Evolutionary conservation across 495 filamentous ascomycete genomes (phyloP).

Genomic region (Penicillium roqueforti): DNA sequence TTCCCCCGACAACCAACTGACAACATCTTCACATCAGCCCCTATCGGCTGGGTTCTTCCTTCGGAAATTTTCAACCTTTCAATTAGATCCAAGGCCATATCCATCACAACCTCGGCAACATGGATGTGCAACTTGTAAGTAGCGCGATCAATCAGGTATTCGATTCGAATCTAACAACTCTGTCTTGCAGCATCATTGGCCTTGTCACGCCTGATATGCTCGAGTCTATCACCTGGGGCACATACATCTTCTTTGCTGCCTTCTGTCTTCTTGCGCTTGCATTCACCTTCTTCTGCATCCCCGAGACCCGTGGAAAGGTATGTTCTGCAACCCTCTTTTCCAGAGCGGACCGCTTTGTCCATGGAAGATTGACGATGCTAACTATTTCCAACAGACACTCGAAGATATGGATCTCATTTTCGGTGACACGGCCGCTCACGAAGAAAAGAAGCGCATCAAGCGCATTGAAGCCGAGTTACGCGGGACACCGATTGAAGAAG

Average conservation of each 20-base stretch:
- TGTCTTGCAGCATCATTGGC: conserved; percentile 53
- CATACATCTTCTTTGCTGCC: conserved; percentile 74
- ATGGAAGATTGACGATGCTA: not conserved
- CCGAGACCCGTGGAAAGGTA: conserved; percentile 56
- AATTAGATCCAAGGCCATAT: conserved; percentile 37
- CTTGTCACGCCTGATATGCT: conserved; percentile 78
- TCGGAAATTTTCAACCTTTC: conserved; percentile 42
- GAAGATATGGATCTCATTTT: conserved; percentile 71
- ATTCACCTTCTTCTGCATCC: conserved; percentile 57
- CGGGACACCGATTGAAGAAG: conserved; percentile 28
- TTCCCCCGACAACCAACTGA: not conserved
- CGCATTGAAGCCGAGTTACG: conserved; percentile 67
- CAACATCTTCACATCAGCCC: conserved; percentile 17
- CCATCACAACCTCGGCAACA: conserved; percentile 38
- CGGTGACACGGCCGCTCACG: conserved; percentile 63
- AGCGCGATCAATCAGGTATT: not conserved
- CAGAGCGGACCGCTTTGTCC: not conserved
- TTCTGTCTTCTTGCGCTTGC: conserved; percentile 61
- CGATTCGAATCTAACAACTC: conserved; percentile 1
- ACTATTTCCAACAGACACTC: conserved; percentile 28
- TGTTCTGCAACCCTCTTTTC: not conserved
- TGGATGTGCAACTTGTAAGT: conserved; percentile 45
- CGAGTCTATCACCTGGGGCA: conserved; percentile 64
- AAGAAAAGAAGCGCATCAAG: conserved; percentile 67
- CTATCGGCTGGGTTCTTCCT: conserved; percentile 42